phyloP scores from a whole-genome alignment of 495 filamentous ascomycete species.

The Neurospora sp. region DNA sequence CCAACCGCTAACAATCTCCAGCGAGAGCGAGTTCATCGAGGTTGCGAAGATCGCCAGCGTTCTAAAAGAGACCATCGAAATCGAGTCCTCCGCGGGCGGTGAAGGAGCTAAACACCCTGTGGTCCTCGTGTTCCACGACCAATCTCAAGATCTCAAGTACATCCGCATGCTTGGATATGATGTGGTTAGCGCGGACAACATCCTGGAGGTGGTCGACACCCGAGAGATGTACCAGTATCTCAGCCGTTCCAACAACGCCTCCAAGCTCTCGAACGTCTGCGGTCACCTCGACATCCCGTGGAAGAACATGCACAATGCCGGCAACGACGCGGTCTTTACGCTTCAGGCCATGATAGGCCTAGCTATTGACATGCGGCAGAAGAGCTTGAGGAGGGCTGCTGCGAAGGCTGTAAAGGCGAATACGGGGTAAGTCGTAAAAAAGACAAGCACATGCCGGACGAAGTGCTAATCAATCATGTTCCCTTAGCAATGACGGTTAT shows the following conservation, averaged over 20 bases:
- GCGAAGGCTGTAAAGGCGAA: neutral
- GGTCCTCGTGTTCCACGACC: slow-evolving; percentile 70
- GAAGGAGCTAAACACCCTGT: slow-evolving; percentile 41
- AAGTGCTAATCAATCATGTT: neutral
- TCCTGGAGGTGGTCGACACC: slow-evolving; percentile 63
- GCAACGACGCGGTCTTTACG: slow-evolving; percentile 90
- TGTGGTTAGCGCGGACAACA: slow-evolving; percentile 34
- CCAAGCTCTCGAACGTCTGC: slow-evolving; percentile 52
- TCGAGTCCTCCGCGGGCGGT: neutral
- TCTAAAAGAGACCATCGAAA: slow-evolving; percentile 21
- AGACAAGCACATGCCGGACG: neutral
- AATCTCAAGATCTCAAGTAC: slow-evolving; percentile 54
- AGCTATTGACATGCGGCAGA: slow-evolving; percentile 33
- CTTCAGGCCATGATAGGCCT: slow-evolving; percentile 65
- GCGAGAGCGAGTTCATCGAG: slow-evolving; percentile 24
- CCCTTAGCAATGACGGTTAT: neutral
- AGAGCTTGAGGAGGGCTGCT: slow-evolving; percentile 3
- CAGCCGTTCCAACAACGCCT: slow-evolving; percentile 34
- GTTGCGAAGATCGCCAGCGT: slow-evolving; percentile 1
- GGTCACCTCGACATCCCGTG: slow-evolving; percentile 48
- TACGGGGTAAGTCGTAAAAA: neutral
- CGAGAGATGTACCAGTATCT: slow-evolving; percentile 52
- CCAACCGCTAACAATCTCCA: slow-evolving; percentile 15
- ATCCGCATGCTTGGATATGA: slow-evolving; percentile 53
- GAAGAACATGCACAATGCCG: slow-evolving; percentile 73